Conservation (phyloP, 176 grass and related monocot genomes). For the Hordeum marinum region DNA sequence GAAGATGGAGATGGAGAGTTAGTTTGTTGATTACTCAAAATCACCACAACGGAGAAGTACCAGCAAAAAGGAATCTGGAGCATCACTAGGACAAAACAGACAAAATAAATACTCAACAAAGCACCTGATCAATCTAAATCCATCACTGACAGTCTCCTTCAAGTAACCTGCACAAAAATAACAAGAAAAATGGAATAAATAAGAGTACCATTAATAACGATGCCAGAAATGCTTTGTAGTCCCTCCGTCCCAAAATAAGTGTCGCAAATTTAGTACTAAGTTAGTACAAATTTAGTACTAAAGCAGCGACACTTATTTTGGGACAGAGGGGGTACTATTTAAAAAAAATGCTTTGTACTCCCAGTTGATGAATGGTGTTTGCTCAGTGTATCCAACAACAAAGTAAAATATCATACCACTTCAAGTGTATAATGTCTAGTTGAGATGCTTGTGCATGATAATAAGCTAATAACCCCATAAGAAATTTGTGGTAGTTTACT, state of each 20-base stretch:
- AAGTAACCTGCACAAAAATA: conserved; percentile 60
- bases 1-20: conserved; percentile 32
- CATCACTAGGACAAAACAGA: not conserved
- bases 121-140: conserved; percentile 72
- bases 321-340: too few species aligned
- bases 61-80: not conserved
- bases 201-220: not conserved
- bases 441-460: too few species aligned
- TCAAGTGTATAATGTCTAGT: too few species aligned
- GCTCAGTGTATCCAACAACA: not conserved
- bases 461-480: too few species aligned
- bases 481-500: too few species aligned
- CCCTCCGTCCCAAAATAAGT: too few species aligned
- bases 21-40: conserved; percentile 8
- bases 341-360: conserved; percentile 1
- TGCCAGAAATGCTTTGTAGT: not conserved
- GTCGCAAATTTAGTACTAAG: too few species aligned
- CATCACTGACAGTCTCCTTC: conserved; percentile 60
- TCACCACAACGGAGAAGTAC: not conserved
- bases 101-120: conserved; percentile 1
- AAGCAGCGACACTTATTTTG: too few species aligned
- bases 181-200: conserved; percentile 21
- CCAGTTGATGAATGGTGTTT: conserved; percentile 8
- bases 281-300: too few species aligned
- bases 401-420: not conserved